Evolutionary conservation across 352 stramenopile genomes (phyloP), one percentile per base, ranked within the genome.

Genomic region (Phytophthora podocarpi): DNA sequence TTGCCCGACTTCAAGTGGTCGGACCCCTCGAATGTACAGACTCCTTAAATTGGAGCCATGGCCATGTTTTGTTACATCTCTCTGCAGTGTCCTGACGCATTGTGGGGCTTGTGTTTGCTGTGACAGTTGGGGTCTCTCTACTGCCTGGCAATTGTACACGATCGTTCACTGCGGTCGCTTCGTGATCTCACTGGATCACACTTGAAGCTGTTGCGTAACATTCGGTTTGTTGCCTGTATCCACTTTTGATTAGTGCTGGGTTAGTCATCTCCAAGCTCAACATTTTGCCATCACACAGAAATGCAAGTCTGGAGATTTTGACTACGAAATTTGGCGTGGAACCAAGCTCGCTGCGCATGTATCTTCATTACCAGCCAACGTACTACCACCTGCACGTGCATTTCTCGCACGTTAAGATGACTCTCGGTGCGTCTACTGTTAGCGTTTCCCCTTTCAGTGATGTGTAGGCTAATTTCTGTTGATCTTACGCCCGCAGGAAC

Each of bases 371-470:
- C 46, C 87, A 93, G 72, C 87, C 87, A 26, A 93, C 87, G 41
- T 96, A 96, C 61, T 96, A 96, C 51, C 87, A 96, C 59, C 76
- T 96, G 45, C 87, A 96, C 51, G 82, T 96, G 13, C 87, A 96
- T 46, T 95, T 96, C 42, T 89, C 80, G 23, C 87, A 96, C 59
- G 72, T 95, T 35, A 93, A 93, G 59, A 85, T 95, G 67, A 80
- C 71, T 10, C 71, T 87, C 48, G 87, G 87, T 90, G 60, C 12
- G 45, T 34, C 23, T 46, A 18, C 27, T n/a, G n/a, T n/a, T n/a
- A n/a, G n/a, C n/a, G n/a, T n/a, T n/a, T n/a, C n/a, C n/a, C n/a
- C n/a, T n/a, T n/a, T n/a, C n/a, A n/a, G n/a, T n/a, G n/a, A n/a
- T n/a, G n/a, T n/a, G n/a, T n/a, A n/a, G n/a, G n/a, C n/a, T 28